phyloP scores from a whole-genome alignment of 1,284 basidiomycete genomes.

The Apiotrichum sp. region DNA sequence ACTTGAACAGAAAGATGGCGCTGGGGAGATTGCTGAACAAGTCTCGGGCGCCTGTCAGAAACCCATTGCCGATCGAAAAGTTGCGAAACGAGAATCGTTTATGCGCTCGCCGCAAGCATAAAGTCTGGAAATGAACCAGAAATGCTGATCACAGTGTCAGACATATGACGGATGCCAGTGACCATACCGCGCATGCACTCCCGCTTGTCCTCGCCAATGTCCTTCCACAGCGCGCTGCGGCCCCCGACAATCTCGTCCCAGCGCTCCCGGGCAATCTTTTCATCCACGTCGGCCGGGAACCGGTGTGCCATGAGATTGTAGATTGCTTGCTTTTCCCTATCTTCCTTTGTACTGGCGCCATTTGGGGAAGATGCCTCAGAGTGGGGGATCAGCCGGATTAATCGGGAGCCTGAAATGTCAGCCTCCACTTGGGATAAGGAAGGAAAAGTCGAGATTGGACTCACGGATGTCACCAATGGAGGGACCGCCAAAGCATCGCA shows the following conservation, averaged over 20 bases:
- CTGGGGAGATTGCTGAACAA: conserved; percentile 87
- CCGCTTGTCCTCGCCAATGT: conserved; percentile 85
- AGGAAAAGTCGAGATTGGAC: no score
- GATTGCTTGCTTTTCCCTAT: conserved; percentile 55
- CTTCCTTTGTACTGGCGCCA: conserved; percentile 20
- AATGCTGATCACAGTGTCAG: conserved; percentile 66
- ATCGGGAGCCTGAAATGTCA: conserved; percentile 47
- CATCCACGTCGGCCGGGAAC: conserved; percentile 61
- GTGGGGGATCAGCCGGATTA: conserved; percentile 52
- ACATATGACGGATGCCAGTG: background rate
- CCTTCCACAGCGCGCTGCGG: conserved; percentile 71
- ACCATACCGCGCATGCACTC: conserved; percentile 53
- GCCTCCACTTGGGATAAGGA: no score
- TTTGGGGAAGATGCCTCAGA: no score
- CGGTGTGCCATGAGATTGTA: conserved; percentile 72
- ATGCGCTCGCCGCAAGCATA: conserved; percentile 77
- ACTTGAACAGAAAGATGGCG: conserved; percentile 91
- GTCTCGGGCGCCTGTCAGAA: conserved; percentile 73
- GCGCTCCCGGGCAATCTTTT: conserved; percentile 73
- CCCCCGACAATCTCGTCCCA: conserved; percentile 95
- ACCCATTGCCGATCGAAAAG: conserved; percentile 75
- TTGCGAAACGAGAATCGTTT: conserved; percentile 78
- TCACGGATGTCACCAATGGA: conserved; percentile 50
- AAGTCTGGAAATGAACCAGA: conserved; percentile 81
- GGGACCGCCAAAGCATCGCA: conserved; percentile 50